Conservation (phyloP, 768 basidiomycete species). For the Xerocomus potaroensis region DNA sequence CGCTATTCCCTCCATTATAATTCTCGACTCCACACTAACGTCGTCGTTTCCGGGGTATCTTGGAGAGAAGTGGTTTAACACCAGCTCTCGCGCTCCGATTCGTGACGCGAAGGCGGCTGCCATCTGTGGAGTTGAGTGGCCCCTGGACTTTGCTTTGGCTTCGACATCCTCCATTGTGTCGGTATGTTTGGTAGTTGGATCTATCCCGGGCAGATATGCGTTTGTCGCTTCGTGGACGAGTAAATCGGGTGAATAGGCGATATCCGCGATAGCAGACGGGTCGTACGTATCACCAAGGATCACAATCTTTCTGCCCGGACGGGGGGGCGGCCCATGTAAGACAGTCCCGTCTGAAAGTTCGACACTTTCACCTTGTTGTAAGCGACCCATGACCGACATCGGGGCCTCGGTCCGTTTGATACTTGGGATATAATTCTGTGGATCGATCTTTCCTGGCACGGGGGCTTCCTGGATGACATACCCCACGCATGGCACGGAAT, state of each 20-base stretch:
- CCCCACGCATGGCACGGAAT: slow-evolving; percentile 80
- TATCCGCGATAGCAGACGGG: slow-evolving; percentile 56
- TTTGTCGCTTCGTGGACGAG: slow-evolving; percentile 91
- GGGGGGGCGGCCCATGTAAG: slow-evolving; percentile 60
- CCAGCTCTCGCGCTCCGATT: slow-evolving; percentile 55
- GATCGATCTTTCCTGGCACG: slow-evolving; percentile 74
- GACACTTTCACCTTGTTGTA: slow-evolving; percentile 64
- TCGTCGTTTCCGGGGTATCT: slow-evolving; percentile 70
- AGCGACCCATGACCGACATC: slow-evolving; percentile 58
- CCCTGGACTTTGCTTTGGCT: slow-evolving; percentile 62
- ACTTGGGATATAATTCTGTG: slow-evolving; percentile 59
- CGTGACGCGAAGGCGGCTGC: slow-evolving; percentile 75
- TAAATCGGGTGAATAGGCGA: slow-evolving; percentile 65
- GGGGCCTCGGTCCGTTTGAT: slow-evolving; percentile 67
- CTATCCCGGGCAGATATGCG: slow-evolving; percentile 68
- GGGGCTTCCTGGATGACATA: slow-evolving; percentile 70
- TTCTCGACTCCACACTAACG: slow-evolving; percentile 41
- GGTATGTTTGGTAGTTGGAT: slow-evolving; percentile 50
- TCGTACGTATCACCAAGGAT: slow-evolving; percentile 86
- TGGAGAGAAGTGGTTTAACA: slow-evolving; percentile 84
- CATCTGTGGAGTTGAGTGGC: slow-evolving; percentile 91
- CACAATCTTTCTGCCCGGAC: slow-evolving; percentile 70
- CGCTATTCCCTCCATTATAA: slow-evolving; percentile 61
- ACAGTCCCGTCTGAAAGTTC: slow-evolving; percentile 67
- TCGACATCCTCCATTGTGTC: slow-evolving; percentile 65